These are phyloP conservation scores for Rhizodiscina lignyota DNA, from an alignment of 495 filamentous ascomycete genomes.

Conservation along the genomic window DNA sequence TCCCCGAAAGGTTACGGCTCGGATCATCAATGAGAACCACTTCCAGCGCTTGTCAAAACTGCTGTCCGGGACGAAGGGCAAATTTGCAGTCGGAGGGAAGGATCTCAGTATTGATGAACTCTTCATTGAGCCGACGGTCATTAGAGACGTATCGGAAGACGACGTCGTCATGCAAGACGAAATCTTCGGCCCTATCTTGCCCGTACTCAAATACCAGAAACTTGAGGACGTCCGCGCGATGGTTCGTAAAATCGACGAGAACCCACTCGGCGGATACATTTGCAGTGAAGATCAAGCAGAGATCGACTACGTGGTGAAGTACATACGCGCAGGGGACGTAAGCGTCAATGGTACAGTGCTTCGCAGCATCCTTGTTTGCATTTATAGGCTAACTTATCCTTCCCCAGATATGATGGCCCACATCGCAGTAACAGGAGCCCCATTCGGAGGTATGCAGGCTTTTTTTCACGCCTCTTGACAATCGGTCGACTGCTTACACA, in stretches of 20 bases:
- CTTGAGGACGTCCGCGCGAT: not conserved
- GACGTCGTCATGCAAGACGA: constrained; percentile 4
- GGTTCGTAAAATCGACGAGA: not conserved
- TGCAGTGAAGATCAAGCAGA: not conserved
- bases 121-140: not conserved
- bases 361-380: not conserved
- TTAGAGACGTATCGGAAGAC: not conserved
- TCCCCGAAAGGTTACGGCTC: not conserved
- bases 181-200: constrained; percentile 4
- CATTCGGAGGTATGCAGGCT: not conserved
- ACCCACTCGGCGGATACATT: not conserved
- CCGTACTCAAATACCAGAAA: not conserved
- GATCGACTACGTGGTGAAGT: not conserved
- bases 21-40: constrained; percentile 5
- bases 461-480: no score
- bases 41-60: constrained; percentile 4
- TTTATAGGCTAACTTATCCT: not conserved
- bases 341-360: not conserved
- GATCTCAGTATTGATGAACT: not conserved
- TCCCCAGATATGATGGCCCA: not conserved
- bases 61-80: not conserved
- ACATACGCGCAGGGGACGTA: not conserved
- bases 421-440: not conserved
- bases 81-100: constrained; percentile 1
- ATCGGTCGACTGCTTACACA: no score